phyloP scores from a whole-genome alignment of 2,329 filamentous ascomycete genomes.

The Cladosporium sp. region DNA sequence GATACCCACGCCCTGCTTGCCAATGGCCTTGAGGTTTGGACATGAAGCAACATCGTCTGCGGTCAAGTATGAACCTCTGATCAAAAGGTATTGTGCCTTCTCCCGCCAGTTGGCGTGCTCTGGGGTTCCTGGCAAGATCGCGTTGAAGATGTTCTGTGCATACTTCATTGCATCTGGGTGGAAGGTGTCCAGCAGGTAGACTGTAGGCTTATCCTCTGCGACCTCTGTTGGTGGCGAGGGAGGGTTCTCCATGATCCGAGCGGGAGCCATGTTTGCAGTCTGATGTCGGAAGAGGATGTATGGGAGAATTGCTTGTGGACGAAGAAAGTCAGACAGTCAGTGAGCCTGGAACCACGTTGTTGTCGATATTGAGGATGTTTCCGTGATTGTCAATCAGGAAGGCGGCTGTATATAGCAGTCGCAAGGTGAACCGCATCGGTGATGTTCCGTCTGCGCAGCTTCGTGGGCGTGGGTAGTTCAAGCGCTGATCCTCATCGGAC shows the following conservation, averaged over 20 bases:
- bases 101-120: conserved; percentile 43
- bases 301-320: not conserved
- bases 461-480: not conserved
- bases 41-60: conserved; percentile 28
- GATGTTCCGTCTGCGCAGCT: not conserved
- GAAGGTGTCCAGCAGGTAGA: conserved; percentile 32
- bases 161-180: conserved; percentile 31
- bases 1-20: conserved; percentile 51
- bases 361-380: not conserved
- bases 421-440: not conserved
- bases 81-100: conserved; percentile 44
- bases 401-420: not conserved
- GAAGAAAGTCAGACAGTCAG: not conserved
- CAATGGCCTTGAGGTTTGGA: conserved; percentile 42
- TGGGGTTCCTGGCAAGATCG: conserved; percentile 39
- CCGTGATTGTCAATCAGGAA: not conserved
- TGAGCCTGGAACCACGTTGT: not conserved
- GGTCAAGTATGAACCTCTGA: conserved; percentile 38
- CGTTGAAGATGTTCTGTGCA: conserved; percentile 42
- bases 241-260: conserved; percentile 7
- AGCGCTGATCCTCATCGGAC: not conserved
- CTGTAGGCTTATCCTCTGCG: conserved; percentile 19
- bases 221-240: conserved; percentile 6
- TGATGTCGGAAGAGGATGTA: not conserved
- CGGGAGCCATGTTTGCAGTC: conserved; percentile 18